Base-by-base conservation (phyloP, 192 early-diverging fungal genomes). In the Gonapodya prolifera region DNA sequence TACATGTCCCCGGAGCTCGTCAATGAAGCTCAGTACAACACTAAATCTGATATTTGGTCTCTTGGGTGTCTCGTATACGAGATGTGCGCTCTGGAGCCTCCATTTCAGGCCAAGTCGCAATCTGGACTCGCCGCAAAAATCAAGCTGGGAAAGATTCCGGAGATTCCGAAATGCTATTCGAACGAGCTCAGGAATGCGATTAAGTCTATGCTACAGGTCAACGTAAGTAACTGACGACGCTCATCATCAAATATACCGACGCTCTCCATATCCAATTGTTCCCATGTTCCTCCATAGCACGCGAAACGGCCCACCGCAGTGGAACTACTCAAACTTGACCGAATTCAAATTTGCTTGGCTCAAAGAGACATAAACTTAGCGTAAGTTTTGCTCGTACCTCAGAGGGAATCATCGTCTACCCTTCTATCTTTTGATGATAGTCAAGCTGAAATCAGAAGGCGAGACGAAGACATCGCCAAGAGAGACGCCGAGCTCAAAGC, bases 1-100 rank as follows among this genome's bases (percentile, higher is more conserved):
- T 93, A 93, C 82, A 93, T 93, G 92, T 90, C 89, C 29, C 92
- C 92, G 13, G 92, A 93, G 82, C 83, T 93, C 1, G 87, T 93
- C 8, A 87, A 81, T 77, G 89, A 91, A 75, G 83, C 86, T 1
- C 71, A 79, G 16, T 93, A 93, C 80, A 91, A 93, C 78, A 82
- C 83, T 13, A 92, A 92, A 75, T 89, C 88, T 0, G 92, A 93
- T 35, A 86, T 93, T 30, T 93, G 92, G 92, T 88, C 92, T 1
- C 77, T 93, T 28, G 91, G 91, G 29, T 93, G 92, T 79, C 77
- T 93, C 1, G 86, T 92, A 2, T 93, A 87, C 81, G 91, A 93
- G 80, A 81, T 93, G 29, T 93, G 91, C 78, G 83, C 91, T 2
- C 76, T 93, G 71, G 87, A 91, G 75, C 91, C 91, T 2, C 91